Evolutionary conservation across 768 basidiomycete genomes (phyloP), one percentile per base, ranked within the genome.

Genomic region (Infundibulicybe gibba): DNA sequence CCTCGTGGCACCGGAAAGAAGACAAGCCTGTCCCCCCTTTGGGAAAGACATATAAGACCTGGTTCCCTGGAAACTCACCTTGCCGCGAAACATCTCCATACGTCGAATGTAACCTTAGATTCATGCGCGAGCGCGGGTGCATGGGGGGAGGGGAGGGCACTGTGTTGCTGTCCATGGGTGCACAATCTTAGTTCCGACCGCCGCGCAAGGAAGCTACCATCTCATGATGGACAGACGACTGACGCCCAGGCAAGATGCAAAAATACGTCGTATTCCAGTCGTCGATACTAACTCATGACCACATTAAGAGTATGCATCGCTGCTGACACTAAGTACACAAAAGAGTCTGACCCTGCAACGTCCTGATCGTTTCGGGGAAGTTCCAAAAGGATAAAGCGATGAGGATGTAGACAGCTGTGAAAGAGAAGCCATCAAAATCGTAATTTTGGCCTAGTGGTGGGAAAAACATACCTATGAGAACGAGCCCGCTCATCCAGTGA

Each of bases 401-500:
- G 17, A 70, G 52, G 21, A 64, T 41, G 46, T 70, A 72, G 10
- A 67, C 64, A 21, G 60, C 65, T 68, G 41, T 14, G 40, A 39
- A 25, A 25, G 25, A 43, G 15, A 17, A 50, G 33, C 13, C 5
- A 33, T 48, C 6, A 48, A 17, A 12, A 48, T 33, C 21, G 13
- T 3, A 20, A 33, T 34, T 10, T 20, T 33, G 25, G 40, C 19
- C 35, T 12, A 43, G 8, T 25, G 25, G 25, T 25, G 20, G n/a
- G 37, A 44, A n/a, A n/a, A 33, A 58, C 62, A 45, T 45, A 67
- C 65, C 63, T 11, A 71, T 64, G 15, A 72, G 53, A 8, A 63
- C 65, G 25, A 69, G 52, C 4, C 69, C 69, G 51, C 72, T 74
- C 59, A 74, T 68, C 74, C 74, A 76, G 42, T 73, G 70, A 17